Conservation (phyloP, 768 basidiomycete species). For the Lactifluus volemus region DNA sequence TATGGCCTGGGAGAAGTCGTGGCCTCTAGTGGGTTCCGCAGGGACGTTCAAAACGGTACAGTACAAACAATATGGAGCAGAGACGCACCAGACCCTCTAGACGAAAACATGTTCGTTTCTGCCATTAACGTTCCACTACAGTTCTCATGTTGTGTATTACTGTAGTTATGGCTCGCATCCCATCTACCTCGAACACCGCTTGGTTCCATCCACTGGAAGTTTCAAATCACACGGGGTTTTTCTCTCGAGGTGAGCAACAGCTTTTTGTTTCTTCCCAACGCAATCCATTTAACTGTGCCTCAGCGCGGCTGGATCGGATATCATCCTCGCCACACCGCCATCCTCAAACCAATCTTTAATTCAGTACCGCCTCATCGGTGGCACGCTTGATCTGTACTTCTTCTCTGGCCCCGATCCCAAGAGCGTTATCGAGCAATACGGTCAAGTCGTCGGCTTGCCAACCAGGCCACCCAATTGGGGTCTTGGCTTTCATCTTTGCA, state of each 20-base stretch:
- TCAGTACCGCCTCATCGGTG: constrained; percentile 67
- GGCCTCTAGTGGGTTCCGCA: constrained; percentile 58
- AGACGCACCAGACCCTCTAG: constrained; percentile 52
- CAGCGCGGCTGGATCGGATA: constrained; percentile 63
- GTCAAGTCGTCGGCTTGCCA: constrained; percentile 55
- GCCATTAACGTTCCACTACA: not conserved
- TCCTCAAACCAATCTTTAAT: constrained; percentile 49
- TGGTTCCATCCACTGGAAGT: constrained; percentile 37
- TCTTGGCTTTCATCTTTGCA: constrained; percentile 72
- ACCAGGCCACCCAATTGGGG: constrained; percentile 69
- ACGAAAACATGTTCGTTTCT: constrained; percentile 51
- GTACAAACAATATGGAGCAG: constrained; percentile 64
- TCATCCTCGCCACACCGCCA: constrained; percentile 54
- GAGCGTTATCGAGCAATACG: constrained; percentile 64
- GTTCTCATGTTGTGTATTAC: not conserved
- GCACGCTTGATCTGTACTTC: constrained; percentile 73
- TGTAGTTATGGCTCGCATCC: constrained; percentile 64
- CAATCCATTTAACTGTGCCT: not conserved
- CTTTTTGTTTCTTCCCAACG: constrained; percentile 4
- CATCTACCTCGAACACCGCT: constrained; percentile 68
- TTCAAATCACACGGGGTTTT: constrained; percentile 72
- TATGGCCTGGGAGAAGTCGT: constrained; percentile 74
- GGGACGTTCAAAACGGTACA: constrained; percentile 49
- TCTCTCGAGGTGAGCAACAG: constrained; percentile 42
- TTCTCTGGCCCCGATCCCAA: constrained; percentile 44